phyloP scores from a whole-genome alignment of 495 filamentous ascomycete species.

The Xylaria curta region DNA sequence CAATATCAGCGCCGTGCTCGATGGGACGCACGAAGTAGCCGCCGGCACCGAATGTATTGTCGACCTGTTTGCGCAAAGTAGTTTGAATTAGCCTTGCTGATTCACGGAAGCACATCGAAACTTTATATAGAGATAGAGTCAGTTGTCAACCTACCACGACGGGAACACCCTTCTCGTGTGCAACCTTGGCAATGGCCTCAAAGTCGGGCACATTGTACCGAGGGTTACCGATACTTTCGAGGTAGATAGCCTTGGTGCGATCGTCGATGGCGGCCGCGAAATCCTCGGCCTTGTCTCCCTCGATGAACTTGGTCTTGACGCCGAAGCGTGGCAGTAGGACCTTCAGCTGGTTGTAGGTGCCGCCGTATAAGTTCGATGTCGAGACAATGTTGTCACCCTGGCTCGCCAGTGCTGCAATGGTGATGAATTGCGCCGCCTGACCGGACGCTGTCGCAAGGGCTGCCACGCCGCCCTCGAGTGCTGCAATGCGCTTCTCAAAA shows the following conservation, averaged over 20 bases:
- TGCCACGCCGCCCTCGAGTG: conserved; percentile 91
- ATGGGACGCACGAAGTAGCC: conserved; percentile 91
- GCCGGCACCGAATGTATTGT: conserved; percentile 98
- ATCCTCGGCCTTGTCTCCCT: conserved; percentile 81
- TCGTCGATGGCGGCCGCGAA: conserved; percentile 90
- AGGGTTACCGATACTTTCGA: conserved; percentile 96
- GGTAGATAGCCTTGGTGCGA: conserved; percentile 93
- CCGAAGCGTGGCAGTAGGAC: conserved; percentile 86
- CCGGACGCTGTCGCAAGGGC: conserved; percentile 90
- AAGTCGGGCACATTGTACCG: conserved; percentile 94
- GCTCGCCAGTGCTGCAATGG: conserved; percentile 81
- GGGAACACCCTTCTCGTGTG: conserved; percentile 82
- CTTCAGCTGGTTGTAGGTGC: conserved; percentile 99
- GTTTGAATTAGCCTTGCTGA: background rate
- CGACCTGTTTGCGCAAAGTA: conserved; percentile 59
- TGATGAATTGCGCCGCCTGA: conserved; percentile 94
- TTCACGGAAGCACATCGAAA: background rate
- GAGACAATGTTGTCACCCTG: conserved; percentile 95
- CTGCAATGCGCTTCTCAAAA: conserved; percentile 95
- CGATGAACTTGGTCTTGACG: conserved; percentile 88
- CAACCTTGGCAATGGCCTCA: conserved; percentile 79
- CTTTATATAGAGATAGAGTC: background rate
- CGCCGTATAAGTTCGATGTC: conserved; percentile 92
- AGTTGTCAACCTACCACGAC: conserved; percentile 68
- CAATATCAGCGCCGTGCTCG: conserved; percentile 91